Percentiles rank a stretch among this genome's conserved stretches.
These are phyloP conservation scores for Kwoniella botswanensis DNA, from an alignment of 768 basidiomycete species.

Conservation along the genomic window DNA sequence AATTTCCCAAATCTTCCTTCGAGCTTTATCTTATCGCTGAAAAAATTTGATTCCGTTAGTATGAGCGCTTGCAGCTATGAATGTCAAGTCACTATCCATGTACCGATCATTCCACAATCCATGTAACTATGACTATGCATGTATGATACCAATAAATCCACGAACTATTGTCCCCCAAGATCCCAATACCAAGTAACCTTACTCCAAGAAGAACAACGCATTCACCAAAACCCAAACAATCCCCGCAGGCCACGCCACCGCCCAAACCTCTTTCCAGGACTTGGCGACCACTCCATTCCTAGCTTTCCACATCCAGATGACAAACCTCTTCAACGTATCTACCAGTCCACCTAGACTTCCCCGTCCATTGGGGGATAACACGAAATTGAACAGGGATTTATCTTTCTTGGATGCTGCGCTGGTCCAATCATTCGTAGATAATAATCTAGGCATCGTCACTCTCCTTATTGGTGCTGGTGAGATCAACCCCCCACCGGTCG, in stretches of 20 bases:
- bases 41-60: neutral
- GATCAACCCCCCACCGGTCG: neutral
- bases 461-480: conserved; percentile 25
- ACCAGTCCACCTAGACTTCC: conserved; percentile 20
- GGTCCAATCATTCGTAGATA: conserved; percentile 44
- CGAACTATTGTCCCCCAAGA: neutral
- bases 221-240: conserved; percentile 53
- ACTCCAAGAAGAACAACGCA: conserved; percentile 46
- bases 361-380: conserved; percentile 20
- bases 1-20: neutral
- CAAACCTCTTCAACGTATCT: conserved; percentile 31
- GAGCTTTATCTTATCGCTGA: neutral
- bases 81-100: too few species aligned
- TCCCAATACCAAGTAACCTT: neutral
- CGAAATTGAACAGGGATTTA: conserved; percentile 38
- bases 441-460: conserved; percentile 43
- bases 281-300: conserved; percentile 51
- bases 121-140: conserved; percentile 5
- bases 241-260: conserved; percentile 52
- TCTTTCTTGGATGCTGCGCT: conserved; percentile 52
- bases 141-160: neutral
- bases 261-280: conserved; percentile 43
- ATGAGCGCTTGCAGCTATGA: too few species aligned
- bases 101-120: too few species aligned
- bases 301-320: conserved; percentile 45